phyloP scores from a whole-genome alignment of 306 rosid species.

The Medicago arabica region DNA sequence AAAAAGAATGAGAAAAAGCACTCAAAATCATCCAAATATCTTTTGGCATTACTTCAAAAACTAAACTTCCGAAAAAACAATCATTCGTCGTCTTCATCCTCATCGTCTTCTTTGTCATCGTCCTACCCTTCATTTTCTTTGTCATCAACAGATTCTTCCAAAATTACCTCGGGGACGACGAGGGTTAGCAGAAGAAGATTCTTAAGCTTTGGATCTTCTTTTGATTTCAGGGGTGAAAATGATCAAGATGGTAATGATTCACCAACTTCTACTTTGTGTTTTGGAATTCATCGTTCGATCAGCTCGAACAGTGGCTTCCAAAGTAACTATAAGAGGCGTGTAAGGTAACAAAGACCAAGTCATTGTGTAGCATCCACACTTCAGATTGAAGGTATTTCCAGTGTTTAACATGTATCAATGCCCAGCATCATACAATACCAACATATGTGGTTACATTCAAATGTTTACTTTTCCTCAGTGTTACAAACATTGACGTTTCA shows the following conservation, averaged over 20 bases:
- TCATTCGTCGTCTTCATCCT: conserved; percentile 16
- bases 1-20: conserved; percentile 42
- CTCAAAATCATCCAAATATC: conserved; percentile 56
- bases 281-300: conserved; percentile 41
- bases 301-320: conserved; percentile 34
- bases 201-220: conserved; percentile 56
- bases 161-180: conserved; percentile 16
- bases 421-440: neutral
- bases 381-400: neutral
- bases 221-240: conserved; percentile 46
- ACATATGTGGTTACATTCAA: neutral
- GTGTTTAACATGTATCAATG: neutral
- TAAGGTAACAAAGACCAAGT: conserved; percentile 6
- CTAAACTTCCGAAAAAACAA: conserved; percentile 46
- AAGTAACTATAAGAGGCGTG: conserved; percentile 1
- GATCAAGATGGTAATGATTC: conserved; percentile 44
- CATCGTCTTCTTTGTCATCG: conserved; percentile 23
- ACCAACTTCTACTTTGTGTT: conserved; percentile 63
- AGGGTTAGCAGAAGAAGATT: conserved; percentile 27
- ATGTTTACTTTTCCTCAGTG: neutral
- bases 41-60: conserved; percentile 48
- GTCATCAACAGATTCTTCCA: conserved; percentile 38
- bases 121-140: conserved; percentile 23
- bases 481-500: neutral
- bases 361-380: neutral